Base-by-base conservation (phyloP, 192 early-diverging fungal genomes). In the Coemansia furcata region DNA sequence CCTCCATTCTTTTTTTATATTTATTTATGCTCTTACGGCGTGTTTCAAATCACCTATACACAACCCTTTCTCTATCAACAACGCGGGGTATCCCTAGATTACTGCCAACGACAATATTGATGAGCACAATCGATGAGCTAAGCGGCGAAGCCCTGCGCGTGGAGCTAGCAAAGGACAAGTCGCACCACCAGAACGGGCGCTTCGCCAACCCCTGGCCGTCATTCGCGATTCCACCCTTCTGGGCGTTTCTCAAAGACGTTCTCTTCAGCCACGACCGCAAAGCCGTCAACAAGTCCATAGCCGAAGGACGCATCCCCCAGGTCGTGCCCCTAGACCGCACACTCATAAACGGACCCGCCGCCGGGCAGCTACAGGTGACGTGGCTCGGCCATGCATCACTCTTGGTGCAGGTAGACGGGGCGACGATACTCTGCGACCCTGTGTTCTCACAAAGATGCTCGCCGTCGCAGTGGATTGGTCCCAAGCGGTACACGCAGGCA, bases 341-440 rank as follows among this genome's bases (percentile, higher is more conserved):
- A 37, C 44, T 44, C 29, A 71, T 73, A 7, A 35, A 30, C 15
- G 38, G 58, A 21, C 85, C 68, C 32, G 21, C 62, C 2, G 32
- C 21, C 23, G 50, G 50, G 5, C 50, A 30, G 4, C 11, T 85
- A 55, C 74, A 86, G 39, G 9, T 83, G 3, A 87, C 81, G n/a
- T 87, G 88, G 89, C 73, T 90, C 1, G 86, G 85, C 14, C 87
- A 87, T 29, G 89, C 93, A 0, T 85, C 87, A 23, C 75, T 91
- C 17, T 42, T 93, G 35, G 74, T 93, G 15, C 87, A 88, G 63
- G 47, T 90, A 3, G 84, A 87, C 33, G 86, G 88, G 4, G 79
- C 89, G 37, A 91, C 87, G 39, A 78, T 94, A 32, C 71, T 94
- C 1, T 90, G 86, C 63, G 93, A 94, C 62, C 93, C 93, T 0